Conservation (phyloP, 495 filamentous ascomycete species). For the Chaetomidium leptoderma region DNA sequence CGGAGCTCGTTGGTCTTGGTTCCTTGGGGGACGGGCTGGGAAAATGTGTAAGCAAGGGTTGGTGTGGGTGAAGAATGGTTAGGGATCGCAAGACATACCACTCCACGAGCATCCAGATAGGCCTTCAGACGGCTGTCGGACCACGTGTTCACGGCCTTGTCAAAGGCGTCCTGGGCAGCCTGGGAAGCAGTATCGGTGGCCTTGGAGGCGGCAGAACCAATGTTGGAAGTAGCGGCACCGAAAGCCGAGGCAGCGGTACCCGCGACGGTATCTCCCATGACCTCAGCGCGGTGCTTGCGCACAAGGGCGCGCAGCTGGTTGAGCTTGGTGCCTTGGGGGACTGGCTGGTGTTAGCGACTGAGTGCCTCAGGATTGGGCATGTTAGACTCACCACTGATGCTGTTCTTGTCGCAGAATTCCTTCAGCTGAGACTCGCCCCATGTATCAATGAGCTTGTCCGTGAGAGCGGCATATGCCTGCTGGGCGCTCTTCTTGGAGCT, state of each 20-base stretch:
- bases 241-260: constrained; percentile 60
- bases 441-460: constrained; percentile 77
- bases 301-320: constrained; percentile 90
- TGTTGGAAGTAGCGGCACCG: constrained; percentile 78
- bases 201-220: constrained; percentile 69
- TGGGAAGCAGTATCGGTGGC: constrained; percentile 66
- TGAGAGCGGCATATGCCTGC: constrained; percentile 64
- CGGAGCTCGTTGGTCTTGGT: constrained; percentile 76
- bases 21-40: constrained; percentile 65
- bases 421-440: constrained; percentile 89
- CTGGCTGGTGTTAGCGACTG: constrained; percentile 53
- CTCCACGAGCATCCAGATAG: constrained; percentile 61
- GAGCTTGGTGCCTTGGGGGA: constrained; percentile 82
- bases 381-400: constrained; percentile 49
- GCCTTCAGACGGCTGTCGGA: constrained; percentile 72
- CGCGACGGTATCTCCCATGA: constrained; percentile 63
- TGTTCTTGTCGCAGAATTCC: constrained; percentile 86
- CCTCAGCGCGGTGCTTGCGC: constrained; percentile 76
- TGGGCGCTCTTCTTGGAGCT: constrained; percentile 63
- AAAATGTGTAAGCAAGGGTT: constrained; percentile 32
- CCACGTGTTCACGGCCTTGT: constrained; percentile 60
- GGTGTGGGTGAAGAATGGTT: neutral
- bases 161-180: constrained; percentile 65
- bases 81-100: constrained; percentile 26
- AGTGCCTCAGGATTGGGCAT: neutral